Evolutionary conservation across 371 early-diverging fungal species (phyloP).

Genomic region (Capillidium rhysosporum): DNA sequence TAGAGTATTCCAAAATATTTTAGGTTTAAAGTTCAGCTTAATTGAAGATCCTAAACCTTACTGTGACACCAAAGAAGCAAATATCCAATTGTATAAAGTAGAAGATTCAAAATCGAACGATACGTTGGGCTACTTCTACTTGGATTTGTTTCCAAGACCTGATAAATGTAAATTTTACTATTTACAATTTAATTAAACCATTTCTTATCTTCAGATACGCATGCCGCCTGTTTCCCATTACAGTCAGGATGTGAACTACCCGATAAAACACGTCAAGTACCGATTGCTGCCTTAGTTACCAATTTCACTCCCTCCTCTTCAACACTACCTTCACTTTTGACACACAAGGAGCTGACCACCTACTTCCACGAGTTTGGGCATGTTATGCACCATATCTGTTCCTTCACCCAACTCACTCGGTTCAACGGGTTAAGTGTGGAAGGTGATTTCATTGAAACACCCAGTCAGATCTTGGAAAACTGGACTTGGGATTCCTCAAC

Average conservation of each 20-base stretch:
- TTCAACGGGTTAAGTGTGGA: constrained; percentile 66
- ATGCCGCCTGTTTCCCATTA: constrained; percentile 52
- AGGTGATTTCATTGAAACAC: constrained; percentile 81
- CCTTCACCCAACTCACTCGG: constrained; percentile 37
- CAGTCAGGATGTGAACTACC: constrained; percentile 27
- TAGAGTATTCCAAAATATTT: not conserved
- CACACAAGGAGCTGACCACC: constrained; percentile 51
- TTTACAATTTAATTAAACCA: not conserved
- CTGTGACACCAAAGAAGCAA: not conserved
- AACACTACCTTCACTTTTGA: constrained; percentile 50
- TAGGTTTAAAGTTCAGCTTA: not conserved
- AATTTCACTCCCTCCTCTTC: constrained; percentile 65
- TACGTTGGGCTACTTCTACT: constrained; percentile 40
- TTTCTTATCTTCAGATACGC: constrained; percentile 44
- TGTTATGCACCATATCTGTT: constrained; percentile 64
- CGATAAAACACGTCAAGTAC: constrained; percentile 29
- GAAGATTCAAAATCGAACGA: not conserved
- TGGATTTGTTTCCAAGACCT: constrained; percentile 53
- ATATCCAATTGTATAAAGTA: not conserved
- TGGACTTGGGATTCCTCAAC: constrained; percentile 69
- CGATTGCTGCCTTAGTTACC: constrained; percentile 63
- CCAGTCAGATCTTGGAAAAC: constrained; percentile 67
- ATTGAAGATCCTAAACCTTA: not conserved
- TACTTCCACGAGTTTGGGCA: constrained; percentile 39
- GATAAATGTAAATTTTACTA: not conserved